phyloP scores from a whole-genome alignment of 495 filamentous ascomycete genomes.

The Acidiella bohemica region DNA sequence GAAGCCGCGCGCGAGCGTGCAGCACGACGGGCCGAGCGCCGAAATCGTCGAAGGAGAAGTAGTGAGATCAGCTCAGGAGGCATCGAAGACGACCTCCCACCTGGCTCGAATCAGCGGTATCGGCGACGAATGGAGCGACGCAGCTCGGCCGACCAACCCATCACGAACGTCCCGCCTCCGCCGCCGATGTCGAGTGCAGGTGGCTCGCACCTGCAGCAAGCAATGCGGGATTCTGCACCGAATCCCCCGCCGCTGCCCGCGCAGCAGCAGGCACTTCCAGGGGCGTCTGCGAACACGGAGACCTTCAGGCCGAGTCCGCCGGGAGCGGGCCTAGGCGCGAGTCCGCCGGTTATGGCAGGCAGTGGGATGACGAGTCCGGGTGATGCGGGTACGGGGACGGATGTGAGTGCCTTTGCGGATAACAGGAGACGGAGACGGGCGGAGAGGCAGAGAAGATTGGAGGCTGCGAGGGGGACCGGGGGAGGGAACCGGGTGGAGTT shows the following conservation, averaged over 20 bases:
- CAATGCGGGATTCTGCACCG: constrained; percentile 10
- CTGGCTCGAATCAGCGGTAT: constrained; percentile 16
- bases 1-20: constrained; percentile 56
- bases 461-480: constrained; percentile 11
- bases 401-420: constrained; percentile 28
- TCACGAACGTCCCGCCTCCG: constrained; percentile 11
- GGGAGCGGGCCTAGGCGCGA: not conserved
- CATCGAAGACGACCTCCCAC: constrained; percentile 20
- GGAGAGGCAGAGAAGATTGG: constrained; percentile 27
- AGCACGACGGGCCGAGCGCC: constrained; percentile 35
- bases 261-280: constrained; percentile 8
- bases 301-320: not conserved
- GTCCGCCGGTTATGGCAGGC: constrained; percentile 2
- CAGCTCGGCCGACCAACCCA: constrained; percentile 8
- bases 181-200: constrained; percentile 9
- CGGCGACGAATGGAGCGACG: constrained; percentile 6
- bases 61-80: constrained; percentile 22
- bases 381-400: constrained; percentile 30
- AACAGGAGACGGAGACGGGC: constrained; percentile 29
- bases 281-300: not conserved
- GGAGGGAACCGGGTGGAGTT: constrained; percentile 3
- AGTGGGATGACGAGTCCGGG: constrained; percentile 22
- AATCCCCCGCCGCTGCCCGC: constrained; percentile 24
- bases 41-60: constrained; percentile 8
- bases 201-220: constrained; percentile 4